Percentiles rank a stretch among this genome's conserved stretches.
Conservation (phyloP, 1,139 yeast genomes). For the Kodamaea anthophila region DNA sequence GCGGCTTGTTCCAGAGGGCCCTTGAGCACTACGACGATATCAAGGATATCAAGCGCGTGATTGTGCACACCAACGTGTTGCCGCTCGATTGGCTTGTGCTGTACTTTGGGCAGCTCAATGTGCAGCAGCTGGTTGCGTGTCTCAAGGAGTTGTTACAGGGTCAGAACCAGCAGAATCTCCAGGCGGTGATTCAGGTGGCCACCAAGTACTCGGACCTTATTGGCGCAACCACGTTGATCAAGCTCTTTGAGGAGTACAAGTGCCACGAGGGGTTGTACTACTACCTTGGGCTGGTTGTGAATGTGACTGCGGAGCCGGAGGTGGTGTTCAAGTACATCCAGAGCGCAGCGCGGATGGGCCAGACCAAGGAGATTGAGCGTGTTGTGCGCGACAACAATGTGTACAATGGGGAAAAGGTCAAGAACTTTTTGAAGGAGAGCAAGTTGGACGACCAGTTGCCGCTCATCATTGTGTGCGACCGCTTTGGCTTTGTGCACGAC, state of each 20-base stretch:
- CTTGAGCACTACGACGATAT: conserved; percentile 92
- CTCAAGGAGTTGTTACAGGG: conserved; percentile 77
- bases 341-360: conserved; percentile 87
- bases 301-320: conserved; percentile 88
- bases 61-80: conserved; percentile 78
- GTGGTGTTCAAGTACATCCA: conserved; percentile 95
- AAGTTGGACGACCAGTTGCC: conserved; percentile 94
- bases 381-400: conserved; percentile 90
- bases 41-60: conserved; percentile 91
- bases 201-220: conserved; percentile 92
- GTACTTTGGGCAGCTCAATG: conserved; percentile 90
- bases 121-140: conserved; percentile 87
- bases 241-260: conserved; percentile 88
- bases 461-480: conserved; percentile 91
- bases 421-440: conserved; percentile 92
- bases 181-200: conserved; percentile 92
- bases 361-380: conserved; percentile 90
- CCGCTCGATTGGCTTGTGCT: conserved; percentile 92
- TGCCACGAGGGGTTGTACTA: conserved; percentile 91
- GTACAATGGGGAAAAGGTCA: conserved; percentile 95
- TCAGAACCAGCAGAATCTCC: conserved; percentile 83
- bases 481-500: conserved; percentile 88
- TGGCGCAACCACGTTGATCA: conserved; percentile 79
- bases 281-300: conserved; percentile 88
- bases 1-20: conserved; percentile 91